phyloP scores from a whole-genome alignment of 805 yeast species.

The Teunomyces stri region DNA sequence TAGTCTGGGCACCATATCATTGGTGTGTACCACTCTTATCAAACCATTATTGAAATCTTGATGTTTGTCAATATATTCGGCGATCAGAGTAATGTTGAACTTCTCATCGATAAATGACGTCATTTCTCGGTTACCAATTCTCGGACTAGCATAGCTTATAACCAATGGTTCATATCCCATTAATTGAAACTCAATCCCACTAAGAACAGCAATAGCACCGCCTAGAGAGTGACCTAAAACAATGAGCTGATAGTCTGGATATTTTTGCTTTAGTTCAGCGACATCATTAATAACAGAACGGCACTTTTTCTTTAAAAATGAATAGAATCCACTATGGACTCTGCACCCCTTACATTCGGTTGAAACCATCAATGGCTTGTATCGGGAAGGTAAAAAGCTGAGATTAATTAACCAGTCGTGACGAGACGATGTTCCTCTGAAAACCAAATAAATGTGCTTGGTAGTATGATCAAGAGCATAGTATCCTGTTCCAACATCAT shows the following conservation, averaged over 20 bases:
- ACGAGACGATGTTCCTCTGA: constrained; percentile 62
- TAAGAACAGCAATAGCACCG: constrained; percentile 63
- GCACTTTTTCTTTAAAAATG: constrained; percentile 43
- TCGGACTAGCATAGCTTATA: constrained; percentile 63
- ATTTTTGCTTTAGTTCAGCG: constrained; percentile 25
- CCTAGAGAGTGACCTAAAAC: constrained; percentile 77
- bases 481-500: constrained; percentile 53
- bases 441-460: constrained; percentile 47
- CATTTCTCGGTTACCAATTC: constrained; percentile 54
- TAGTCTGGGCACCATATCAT: constrained; percentile 56
- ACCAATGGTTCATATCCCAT: constrained; percentile 55
- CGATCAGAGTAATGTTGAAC: constrained; percentile 39
- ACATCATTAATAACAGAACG: constrained; percentile 36
- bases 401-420: constrained; percentile 66
- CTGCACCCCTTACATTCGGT: constrained; percentile 48
- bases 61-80: constrained; percentile 15
- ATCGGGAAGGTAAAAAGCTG: constrained; percentile 44
- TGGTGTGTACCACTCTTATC: constrained; percentile 55
- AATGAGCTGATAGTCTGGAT: constrained; percentile 49
- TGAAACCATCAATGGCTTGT: constrained; percentile 41
- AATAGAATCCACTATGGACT: constrained; percentile 65
- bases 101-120: constrained; percentile 50
- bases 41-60: constrained; percentile 37
- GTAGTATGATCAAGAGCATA: constrained; percentile 47
- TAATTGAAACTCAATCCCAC: constrained; percentile 59